A percentile compares a stretch with the other conserved stretches of the same genome.
phyloP scores from a whole-genome alignment of 768 basidiomycete genomes.

The Pulveroboletus sp. region DNA sequence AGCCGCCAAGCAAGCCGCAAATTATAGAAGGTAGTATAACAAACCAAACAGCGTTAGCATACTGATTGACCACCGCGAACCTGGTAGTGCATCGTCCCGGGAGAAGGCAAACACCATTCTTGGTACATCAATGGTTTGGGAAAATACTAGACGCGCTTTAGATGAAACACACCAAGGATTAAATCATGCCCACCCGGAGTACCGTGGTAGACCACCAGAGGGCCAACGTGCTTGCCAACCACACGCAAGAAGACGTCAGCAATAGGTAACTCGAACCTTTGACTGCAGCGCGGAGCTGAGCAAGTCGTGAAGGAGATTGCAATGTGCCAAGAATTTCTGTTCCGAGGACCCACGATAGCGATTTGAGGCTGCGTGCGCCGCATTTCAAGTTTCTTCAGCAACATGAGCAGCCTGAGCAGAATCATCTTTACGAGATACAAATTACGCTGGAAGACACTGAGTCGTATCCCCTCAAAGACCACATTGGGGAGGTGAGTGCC shows the following conservation, averaged over 20 bases:
- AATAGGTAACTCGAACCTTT: slow-evolving; percentile 35
- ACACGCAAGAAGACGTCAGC: slow-evolving; percentile 40
- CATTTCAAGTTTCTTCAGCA: slow-evolving; percentile 43
- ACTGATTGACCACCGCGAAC: slow-evolving; percentile 34
- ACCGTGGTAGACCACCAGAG: slow-evolving; percentile 44
- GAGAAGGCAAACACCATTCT: slow-evolving; percentile 45
- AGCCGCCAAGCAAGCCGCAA: slow-evolving; percentile 28
- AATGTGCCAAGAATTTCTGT: slow-evolving; percentile 42
- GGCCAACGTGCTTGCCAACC: slow-evolving; percentile 40
- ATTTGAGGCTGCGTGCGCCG: slow-evolving; percentile 43
- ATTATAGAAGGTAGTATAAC: slow-evolving; percentile 29
- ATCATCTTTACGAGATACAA: slow-evolving; percentile 33
- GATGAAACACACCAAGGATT: background rate
- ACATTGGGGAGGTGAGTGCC: slow-evolving; percentile 26
- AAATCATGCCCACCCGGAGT: slow-evolving; percentile 34
- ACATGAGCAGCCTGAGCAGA: slow-evolving; percentile 49
- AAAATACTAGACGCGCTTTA: slow-evolving; percentile 7
- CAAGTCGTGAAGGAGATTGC: slow-evolving; percentile 43
- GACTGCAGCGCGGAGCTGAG: slow-evolving; percentile 35
- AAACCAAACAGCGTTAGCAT: slow-evolving; percentile 38
- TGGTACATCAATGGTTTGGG: slow-evolving; percentile 45
- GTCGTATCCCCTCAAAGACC: slow-evolving; percentile 23
- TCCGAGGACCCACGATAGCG: slow-evolving; percentile 39
- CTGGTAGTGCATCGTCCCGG: slow-evolving; percentile 37
- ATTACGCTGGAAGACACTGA: background rate